Evolutionary conservation across 495 filamentous ascomycete genomes (phyloP), one percentile per base, ranked within the genome.

Genomic region (Aspergillus funiculosus): DNA sequence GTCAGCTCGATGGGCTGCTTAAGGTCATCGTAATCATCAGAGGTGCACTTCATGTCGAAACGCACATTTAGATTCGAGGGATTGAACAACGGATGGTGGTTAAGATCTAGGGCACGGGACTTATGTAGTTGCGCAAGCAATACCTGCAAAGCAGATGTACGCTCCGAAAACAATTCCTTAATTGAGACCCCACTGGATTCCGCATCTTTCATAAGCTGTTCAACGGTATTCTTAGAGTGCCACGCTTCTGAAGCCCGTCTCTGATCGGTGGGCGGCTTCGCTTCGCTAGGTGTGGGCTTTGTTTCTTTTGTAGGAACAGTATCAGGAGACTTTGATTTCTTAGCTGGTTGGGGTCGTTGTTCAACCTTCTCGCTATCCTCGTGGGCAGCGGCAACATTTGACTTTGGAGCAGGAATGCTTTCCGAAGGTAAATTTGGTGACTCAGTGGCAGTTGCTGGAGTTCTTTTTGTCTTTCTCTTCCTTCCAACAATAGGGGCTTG

Each of bases 381-480:
- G 48, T 59, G 34, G n/a, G 18, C 38, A 11, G 8, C 37, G 22
- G 64, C 53, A 27, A 56, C 56, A 6, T 52, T 50, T 32, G 74
- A 62, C 34, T 71, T 73, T 20, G 53, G 46, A 6, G 65, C 57
- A 25, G 62, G 5, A 0, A 26, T 15, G 22, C 58, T 59, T 34
- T 73, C 73, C n/a, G 65, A 53, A 0, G 59, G 58, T 9, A 64
- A 54, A 8, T 67, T 68, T 2, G 72, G 62, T 0, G 66, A 57
- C 7, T 70, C 70, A 8, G 66, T 63, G 19, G 64, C 62, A 15
- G 43, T 54, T 11, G 56, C 46, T 10, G 68, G 63, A 9, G 74
- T 75, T 67, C 90, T 94, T 72, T 88, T 92, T 53, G 87, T 80
- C 69, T 95, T 96, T 67, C 91, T 91, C 68, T 94, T 94, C 27